phyloP scores from a whole-genome alignment of 176 grass and related monocot genomes.

The Sorghum bicolor region DNA sequence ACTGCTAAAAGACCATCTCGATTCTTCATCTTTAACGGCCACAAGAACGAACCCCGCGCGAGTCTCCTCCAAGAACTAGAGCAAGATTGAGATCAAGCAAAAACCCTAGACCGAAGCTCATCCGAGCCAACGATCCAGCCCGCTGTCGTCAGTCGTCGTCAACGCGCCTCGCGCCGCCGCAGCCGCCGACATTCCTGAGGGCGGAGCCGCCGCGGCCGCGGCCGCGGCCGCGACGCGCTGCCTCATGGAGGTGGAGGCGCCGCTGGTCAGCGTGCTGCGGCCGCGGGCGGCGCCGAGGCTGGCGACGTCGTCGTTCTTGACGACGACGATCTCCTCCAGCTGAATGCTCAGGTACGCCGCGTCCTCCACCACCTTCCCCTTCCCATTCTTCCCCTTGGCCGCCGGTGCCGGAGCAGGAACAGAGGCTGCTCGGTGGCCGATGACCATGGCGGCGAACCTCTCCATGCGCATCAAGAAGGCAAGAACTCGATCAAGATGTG shows the following conservation, averaged over 20 bases:
- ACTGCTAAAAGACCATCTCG: neutral
- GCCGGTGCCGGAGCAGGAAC: neutral
- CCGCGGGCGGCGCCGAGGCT: neutral
- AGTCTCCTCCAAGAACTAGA: neutral
- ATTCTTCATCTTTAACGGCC: neutral
- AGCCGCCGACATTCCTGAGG: neutral
- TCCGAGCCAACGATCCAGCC: slow-evolving; percentile 13
- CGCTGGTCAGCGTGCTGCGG: neutral
- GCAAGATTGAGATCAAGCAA: neutral
- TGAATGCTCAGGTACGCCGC: slow-evolving; percentile 27
- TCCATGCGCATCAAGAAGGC: slow-evolving; percentile 20
- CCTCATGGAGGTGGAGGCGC: neutral
- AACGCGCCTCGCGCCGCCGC: neutral
- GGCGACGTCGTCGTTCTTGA: slow-evolving; percentile 37
- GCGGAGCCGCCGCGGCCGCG: too few species aligned
- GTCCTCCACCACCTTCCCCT: neutral
- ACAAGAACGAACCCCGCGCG: neutral
- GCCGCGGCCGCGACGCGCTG: neutral
- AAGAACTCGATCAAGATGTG: neutral
- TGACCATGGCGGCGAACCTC: slow-evolving; percentile 39
- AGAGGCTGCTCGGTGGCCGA: neutral
- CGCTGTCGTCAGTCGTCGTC: neutral
- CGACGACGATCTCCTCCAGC: slow-evolving; percentile 52
- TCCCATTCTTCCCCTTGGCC: neutral
- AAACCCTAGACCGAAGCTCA: neutral